Evolutionary conservation across 176 grass and related monocot species (phyloP), one percentile per base, ranked within the genome.

Genomic region (Hyparrhenia diplandra): DNA sequence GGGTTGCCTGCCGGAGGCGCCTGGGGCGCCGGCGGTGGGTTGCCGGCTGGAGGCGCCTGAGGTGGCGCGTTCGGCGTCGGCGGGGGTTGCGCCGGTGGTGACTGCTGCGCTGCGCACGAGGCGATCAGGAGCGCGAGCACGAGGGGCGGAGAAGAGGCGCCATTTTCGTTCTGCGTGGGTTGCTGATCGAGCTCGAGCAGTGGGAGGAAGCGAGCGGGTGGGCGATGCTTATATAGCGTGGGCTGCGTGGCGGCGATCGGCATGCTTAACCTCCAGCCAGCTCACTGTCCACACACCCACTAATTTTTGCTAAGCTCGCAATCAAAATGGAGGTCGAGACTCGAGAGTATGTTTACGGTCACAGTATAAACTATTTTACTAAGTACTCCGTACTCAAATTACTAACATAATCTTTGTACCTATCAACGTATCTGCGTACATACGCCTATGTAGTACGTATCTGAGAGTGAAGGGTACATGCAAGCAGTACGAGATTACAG

Each of bases 81-180:
- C 36, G 83, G 83, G 16, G 79, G 63, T 13, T 78, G 88, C 45
- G 58, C 4, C 29, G 81, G 85, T 2, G 82, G 90, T 46, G 66
- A 52, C 83, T 89, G 88, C 80, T 92, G 90, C 37, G 90, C 90
- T n/a, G 81, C 72, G 90, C 87, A 80, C 47, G 90, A 71, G 58
- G 77, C 80, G 80, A 92, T 45, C 37, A 92, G 90, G 62, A 84
- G 61, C 54, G 80, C 55, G 69, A 88, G 78, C 34, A 91, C 13
- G 66, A 82, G 58, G 65, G 49, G 64, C 64, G 78, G 67, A 85
- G 82, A 41, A 85, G 66, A n/a, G 83, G 23, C 68, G 69, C 83
- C 88, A 89, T 89, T 42, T 37, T 64, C 40, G 41, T n/a, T n/a
- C n/a, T n/a, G n/a, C n/a, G 13, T 30, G 69, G 10, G 31, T 41